Evolutionary conservation across 2,329 filamentous ascomycete species (phyloP), one percentile per base, ranked within the genome.

Genomic region (Botryotinia narcissicola): DNA sequence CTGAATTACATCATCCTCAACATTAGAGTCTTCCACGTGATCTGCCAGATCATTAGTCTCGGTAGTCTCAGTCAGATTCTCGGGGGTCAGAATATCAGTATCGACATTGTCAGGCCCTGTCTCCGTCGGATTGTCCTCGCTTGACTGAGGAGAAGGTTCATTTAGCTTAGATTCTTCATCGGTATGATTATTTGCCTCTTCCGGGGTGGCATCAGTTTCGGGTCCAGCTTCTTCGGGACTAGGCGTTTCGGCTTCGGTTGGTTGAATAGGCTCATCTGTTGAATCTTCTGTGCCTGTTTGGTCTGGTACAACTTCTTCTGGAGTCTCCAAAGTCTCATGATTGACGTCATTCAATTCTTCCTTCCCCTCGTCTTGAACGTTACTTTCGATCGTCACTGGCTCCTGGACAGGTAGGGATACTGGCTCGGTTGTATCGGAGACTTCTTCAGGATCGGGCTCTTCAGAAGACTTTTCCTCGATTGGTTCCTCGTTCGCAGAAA

Each of bases 241-340:
- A 57, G n/a, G 48, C 14, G 9, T 29, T 32, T 69, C 51, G n/a
- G 9, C 35, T 42, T 71, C 72, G 32, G 8, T 40, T 12, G 48
- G n/a, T 71, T 51, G 32, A 64, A 60, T 32, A 59, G 72, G 46
- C 18, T 71, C 35, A 61, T 64, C 14, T 18, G 32, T 62, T 5
- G 37, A 62, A n/a, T 44, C 18, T 22, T 61, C n/a, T 57, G 29
- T 22, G 10, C 16, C 22, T 54, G 25, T 25, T 35, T 57, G 46
- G 14, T 35, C 44, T 10, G 22, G 16, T 46, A 20, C 29, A 22
- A 16, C 14, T n/a, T 60, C 44, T n/a, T 29, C 25, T n/a, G 22
- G 32, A 48, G 40, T 44, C 20, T 22, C 22, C 32, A 40, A 35
- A 8, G 4, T 29, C 40, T 7, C 42, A 40, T 60, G 68, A 59